These are phyloP conservation scores for Amborella trichopoda DNA, from an alignment of 164 flowering plant species.

Conservation along the genomic window DNA sequence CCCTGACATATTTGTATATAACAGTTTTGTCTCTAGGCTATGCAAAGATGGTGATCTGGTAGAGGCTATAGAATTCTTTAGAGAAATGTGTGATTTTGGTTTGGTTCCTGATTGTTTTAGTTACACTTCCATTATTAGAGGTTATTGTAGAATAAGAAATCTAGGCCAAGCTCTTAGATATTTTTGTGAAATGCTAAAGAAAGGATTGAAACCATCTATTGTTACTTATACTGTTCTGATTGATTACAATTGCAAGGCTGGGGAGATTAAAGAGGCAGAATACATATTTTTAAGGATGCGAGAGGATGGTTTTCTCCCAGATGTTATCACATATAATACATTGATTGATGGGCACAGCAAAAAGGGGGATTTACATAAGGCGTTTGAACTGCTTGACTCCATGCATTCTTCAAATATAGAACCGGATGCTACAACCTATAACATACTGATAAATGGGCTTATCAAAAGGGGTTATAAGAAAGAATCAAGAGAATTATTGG, in stretches of 20 bases:
- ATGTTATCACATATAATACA: slow-evolving; percentile 27
- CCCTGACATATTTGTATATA: slow-evolving; percentile 27
- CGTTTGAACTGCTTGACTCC: slow-evolving; percentile 19
- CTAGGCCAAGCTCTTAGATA: slow-evolving; percentile 15
- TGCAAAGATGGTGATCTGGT: slow-evolving; percentile 27
- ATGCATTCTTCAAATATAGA: slow-evolving; percentile 21
- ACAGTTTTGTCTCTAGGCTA: slow-evolving; percentile 30
- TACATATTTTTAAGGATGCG: slow-evolving; percentile 18
- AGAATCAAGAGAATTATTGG: slow-evolving; percentile 22
- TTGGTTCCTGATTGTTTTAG: slow-evolving; percentile 31
- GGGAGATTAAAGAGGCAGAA: slow-evolving; percentile 28
- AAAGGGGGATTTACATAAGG: slow-evolving; percentile 27
- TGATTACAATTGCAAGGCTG: slow-evolving; percentile 21
- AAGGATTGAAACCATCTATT: slow-evolving; percentile 26
- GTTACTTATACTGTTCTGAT: slow-evolving; percentile 31
- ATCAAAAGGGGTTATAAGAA: slow-evolving; percentile 22
- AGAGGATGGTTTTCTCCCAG: slow-evolving; percentile 23
- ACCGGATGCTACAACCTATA: slow-evolving; percentile 34
- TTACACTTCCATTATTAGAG: slow-evolving; percentile 32
- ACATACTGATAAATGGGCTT: slow-evolving; percentile 31
- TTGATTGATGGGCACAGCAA: slow-evolving; percentile 31
- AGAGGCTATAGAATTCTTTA: slow-evolving; percentile 24
- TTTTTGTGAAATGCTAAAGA: slow-evolving; percentile 35
- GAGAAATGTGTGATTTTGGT: slow-evolving; percentile 26
- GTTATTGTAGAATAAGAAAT: slow-evolving; percentile 25